Conservation (phyloP, 345 rosid genomes). For the Melastoma malabathricum region DNA sequence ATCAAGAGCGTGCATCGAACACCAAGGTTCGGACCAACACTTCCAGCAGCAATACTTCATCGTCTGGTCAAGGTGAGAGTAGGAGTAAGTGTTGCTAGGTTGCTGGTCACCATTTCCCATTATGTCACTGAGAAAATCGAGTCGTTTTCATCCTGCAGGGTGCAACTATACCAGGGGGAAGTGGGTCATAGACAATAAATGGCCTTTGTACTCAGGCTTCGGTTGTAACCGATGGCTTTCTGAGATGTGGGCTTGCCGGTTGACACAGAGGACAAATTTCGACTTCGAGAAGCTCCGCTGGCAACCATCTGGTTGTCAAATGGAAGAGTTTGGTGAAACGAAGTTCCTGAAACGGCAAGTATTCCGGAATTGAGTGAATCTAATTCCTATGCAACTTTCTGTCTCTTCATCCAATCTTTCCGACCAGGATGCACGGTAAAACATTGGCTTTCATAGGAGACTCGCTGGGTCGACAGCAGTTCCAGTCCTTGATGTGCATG, state of each 20-base stretch:
- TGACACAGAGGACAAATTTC: constrained; percentile 80
- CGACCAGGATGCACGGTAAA: constrained; percentile 39
- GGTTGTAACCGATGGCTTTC: constrained; percentile 87
- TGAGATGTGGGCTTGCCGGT: constrained; percentile 82
- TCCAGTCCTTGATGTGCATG: constrained; percentile 58
- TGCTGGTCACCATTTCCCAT: neutral
- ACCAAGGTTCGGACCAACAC: constrained; percentile 1
- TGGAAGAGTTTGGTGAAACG: constrained; percentile 62
- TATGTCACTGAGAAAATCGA: neutral
- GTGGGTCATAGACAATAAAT: constrained; percentile 68
- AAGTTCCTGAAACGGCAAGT: constrained; percentile 63
- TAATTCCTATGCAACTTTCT: too few relatives aligned
- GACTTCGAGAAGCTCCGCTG: constrained; percentile 62
- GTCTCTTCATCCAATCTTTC: too few relatives aligned
- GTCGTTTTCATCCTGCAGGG: constrained; percentile 16
- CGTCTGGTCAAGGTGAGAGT: constrained; percentile 11
- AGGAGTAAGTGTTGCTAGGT: neutral
- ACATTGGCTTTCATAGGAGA: constrained; percentile 46
- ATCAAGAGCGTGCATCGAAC: constrained; percentile 9
- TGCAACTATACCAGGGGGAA: constrained; percentile 82
- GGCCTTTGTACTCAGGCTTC: constrained; percentile 68
- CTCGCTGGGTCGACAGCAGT: constrained; percentile 45
- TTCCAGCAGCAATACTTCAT: constrained; percentile 8
- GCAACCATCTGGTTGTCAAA: constrained; percentile 75
- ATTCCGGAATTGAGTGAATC: too few relatives aligned